These are phyloP conservation scores for Staphylotrichum longicolle DNA, from an alignment of 495 filamentous ascomycete genomes.

Conservation along the genomic window DNA sequence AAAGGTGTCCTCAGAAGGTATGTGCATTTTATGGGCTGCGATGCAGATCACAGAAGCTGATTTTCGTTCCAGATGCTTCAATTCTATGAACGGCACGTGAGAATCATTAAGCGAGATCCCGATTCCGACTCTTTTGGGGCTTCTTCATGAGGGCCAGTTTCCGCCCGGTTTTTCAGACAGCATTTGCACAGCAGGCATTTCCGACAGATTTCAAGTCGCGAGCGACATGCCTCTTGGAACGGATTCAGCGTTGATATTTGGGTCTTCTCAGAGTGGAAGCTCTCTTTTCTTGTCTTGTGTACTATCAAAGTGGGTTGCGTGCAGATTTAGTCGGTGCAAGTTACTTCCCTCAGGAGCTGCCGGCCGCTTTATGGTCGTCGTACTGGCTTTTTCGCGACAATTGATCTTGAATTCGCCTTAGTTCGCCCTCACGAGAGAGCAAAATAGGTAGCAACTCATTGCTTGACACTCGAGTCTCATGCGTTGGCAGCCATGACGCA, in stretches of 20 bases:
- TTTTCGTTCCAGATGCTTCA: constrained; percentile 50
- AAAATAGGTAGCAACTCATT: neutral
- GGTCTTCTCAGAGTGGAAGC: too few species aligned
- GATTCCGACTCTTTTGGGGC: constrained; percentile 16
- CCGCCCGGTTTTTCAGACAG: neutral
- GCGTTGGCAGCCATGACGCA: constrained; percentile 3
- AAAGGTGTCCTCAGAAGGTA: constrained; percentile 61
- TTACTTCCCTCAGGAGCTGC: neutral
- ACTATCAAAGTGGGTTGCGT: neutral
- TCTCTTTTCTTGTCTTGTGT: too few species aligned
- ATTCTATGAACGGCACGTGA: constrained; percentile 59
- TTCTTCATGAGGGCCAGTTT: neutral
- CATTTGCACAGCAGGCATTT: too few species aligned
- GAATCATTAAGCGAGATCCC: constrained; percentile 41
- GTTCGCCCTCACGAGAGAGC: neutral
- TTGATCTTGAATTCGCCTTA: neutral
- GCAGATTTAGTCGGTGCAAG: neutral
- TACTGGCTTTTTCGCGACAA: neutral
- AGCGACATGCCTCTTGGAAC: too few species aligned
- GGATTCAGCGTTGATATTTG: too few species aligned
- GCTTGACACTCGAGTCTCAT: too few species aligned
- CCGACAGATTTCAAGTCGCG: too few species aligned
- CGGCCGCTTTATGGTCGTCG: too few species aligned
- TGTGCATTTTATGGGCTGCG: constrained; percentile 7
- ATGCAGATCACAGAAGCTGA: constrained; percentile 3